phyloP scores from a whole-genome alignment of 495 filamentous ascomycete genomes.

The Melanomma pulvis-pyrius region DNA sequence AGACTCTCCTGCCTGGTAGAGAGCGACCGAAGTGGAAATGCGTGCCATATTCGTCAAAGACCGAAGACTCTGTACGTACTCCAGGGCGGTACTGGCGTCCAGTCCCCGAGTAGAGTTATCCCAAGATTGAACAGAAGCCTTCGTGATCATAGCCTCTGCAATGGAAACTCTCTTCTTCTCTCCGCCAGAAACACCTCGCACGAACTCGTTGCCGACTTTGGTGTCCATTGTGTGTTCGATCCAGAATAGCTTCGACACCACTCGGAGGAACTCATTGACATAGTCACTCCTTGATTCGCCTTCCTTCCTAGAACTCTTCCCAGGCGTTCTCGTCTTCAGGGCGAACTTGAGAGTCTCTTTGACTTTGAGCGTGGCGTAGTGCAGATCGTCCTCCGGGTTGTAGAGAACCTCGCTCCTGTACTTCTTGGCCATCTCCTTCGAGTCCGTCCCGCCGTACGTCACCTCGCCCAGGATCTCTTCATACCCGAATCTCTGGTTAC shows the following conservation, averaged over 20 bases:
- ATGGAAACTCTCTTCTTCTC: conserved; percentile 76
- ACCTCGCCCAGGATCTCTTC: conserved; percentile 65
- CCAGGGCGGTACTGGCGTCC: conserved; percentile 67
- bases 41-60: conserved; percentile 64
- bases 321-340: conserved; percentile 67
- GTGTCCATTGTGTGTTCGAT: conserved; percentile 71
- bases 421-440: conserved; percentile 62
- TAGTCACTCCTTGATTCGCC: conserved; percentile 66
- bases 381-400: conserved; percentile 71
- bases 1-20: conserved; percentile 74
- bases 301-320: conserved; percentile 60
- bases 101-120: conserved; percentile 71
- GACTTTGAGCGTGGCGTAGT: conserved; percentile 74
- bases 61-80: conserved; percentile 66
- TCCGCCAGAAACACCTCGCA: conserved; percentile 71
- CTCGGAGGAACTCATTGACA: conserved; percentile 65
- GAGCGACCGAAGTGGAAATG: conserved; percentile 63
- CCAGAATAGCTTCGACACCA: conserved; percentile 77
- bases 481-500: conserved; percentile 67
- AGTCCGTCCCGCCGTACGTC: conserved; percentile 64
- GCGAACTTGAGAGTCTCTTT: conserved; percentile 72
- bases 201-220: conserved; percentile 66
- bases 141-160: conserved; percentile 68
- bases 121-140: conserved; percentile 67
- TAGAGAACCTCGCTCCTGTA: conserved; percentile 62